Evolutionary conservation across 1,284 basidiomycete genomes (phyloP), one percentile per base, ranked within the genome.

Genomic region (Cronartium quercuum): DNA sequence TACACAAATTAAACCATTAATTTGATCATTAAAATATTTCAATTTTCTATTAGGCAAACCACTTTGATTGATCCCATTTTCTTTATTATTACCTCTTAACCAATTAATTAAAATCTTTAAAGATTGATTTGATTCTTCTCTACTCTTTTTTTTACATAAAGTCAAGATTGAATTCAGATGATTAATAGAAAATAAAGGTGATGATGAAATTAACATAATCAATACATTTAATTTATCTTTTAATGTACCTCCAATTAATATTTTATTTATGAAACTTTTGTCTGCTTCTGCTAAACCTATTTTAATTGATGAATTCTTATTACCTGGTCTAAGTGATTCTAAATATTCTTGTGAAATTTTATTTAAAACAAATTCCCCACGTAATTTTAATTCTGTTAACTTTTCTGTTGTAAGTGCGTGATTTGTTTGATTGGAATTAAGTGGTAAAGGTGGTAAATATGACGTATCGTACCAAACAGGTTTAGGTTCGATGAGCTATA

Each of bases 211-310:
- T 65, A 98, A 86, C 38, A 98, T 84, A 5, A 94, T 93, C 67
- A 98, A 85, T 0, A 96, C 96, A 75, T 92, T 93, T 1, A 98
- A 88, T 76, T 92, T 87, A 82, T 98, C 96, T 34, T 92, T 92
- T 24, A 97, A 87, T 1, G 96, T 98, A 78, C 94, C 94, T 63
- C 88, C 88, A 38, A 88, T 85, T 29, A 95, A 87, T 68, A 97
- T 90, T 78, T 91, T 90, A 66, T 88, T 85, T 68, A 96, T 85
- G 83, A 97, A 97, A 4, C 85, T 85, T 7, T 87, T 85, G 81
- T 96, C 93, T 0, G 91, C 88, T 0, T 88, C 81, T 6, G 64
- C 58, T 3, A 74, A 38, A 0, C 63, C 63, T 24, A n/a, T 64
- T 47, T 55, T 10, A 24, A 64, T 7, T 10, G 37, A 29, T n/a